Evolutionary conservation across 495 filamentous ascomycete genomes (phyloP).

Genomic region (Monascus purpureus): DNA sequence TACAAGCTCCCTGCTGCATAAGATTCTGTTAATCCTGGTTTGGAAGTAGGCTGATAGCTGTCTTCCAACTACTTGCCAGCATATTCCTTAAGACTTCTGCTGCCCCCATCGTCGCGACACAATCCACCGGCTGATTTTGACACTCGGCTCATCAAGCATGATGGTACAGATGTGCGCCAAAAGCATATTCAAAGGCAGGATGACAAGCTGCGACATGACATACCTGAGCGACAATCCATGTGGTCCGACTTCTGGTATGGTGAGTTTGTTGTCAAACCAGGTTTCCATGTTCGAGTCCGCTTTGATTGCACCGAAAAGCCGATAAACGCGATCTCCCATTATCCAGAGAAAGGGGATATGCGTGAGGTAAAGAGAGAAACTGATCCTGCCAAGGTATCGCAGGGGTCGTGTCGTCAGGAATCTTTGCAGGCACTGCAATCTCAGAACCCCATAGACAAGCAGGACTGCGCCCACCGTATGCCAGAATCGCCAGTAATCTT

Average conservation of each 20-base stretch:
- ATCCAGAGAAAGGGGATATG: conserved; percentile 2
- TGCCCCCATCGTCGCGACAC: no score
- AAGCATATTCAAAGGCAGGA: background rate
- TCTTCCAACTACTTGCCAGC: no score
- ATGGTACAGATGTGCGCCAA: background rate
- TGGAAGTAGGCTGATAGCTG: no score
- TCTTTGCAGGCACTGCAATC: conserved; percentile 1
- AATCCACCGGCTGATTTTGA: background rate
- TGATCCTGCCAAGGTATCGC: conserved; percentile 2
- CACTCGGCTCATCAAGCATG: background rate
- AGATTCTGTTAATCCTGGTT: no score
- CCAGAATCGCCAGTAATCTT: conserved; percentile 4
- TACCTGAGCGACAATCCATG: background rate
- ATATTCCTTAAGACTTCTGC: no score
- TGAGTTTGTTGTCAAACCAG: conserved; percentile 2
- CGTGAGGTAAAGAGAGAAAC: conserved; percentile 3
- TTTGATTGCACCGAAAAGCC: conserved; percentile 2
- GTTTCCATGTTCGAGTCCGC: background rate
- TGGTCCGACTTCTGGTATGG: conserved; percentile 2
- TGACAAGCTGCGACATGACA: background rate
- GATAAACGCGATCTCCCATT: conserved; percentile 1
- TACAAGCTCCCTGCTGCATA: no score
- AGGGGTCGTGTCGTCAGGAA: conserved; percentile 1
- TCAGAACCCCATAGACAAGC: conserved; percentile 2
- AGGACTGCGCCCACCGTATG: conserved; percentile 1